phyloP scores from a whole-genome alignment of 192 early-diverging fungal species.

The Backusella psychrophila region DNA sequence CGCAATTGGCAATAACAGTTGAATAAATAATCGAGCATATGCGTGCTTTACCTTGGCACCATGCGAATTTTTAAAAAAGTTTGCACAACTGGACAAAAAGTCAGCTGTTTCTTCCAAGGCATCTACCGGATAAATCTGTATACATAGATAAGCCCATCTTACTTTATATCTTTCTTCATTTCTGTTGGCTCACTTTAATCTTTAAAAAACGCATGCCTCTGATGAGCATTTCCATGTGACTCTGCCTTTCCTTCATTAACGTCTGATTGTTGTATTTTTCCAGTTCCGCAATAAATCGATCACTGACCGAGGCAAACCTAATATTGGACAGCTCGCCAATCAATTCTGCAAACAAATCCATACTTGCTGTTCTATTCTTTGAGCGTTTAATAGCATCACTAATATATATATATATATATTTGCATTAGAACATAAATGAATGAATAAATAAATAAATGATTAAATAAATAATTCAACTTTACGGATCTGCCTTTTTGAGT shows the following conservation, averaged over 20 bases:
- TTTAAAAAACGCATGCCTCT: conserved; percentile 88
- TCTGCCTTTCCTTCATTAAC: conserved; percentile 62
- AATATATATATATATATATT: not conserved
- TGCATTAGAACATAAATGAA: not conserved
- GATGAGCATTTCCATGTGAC: conserved; percentile 83
- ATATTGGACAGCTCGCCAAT: conserved; percentile 89
- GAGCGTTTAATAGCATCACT: conserved; percentile 69
- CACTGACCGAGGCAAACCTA: conserved; percentile 90
- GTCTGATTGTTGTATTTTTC: conserved; percentile 65
- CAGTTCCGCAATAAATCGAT: conserved; percentile 89
- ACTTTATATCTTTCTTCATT: not conserved
- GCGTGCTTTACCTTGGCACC: conserved; percentile 84
- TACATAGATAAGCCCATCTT: not conserved
- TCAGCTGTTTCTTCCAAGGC: conserved; percentile 93
- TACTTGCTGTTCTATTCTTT: conserved; percentile 81
- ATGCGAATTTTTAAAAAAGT: conserved; percentile 83
- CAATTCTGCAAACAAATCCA: conserved; percentile 89
- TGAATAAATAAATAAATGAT: too few relatives aligned
- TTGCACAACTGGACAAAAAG: conserved; percentile 87
- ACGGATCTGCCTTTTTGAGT: conserved; percentile 85
- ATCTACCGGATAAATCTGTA: conserved; percentile 87
- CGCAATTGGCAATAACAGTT: conserved; percentile 89
- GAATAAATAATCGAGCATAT: conserved; percentile 86
- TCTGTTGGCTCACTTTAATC: conserved; percentile 61
- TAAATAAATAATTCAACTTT: conserved; percentile 23